These are phyloP conservation scores for Termitomyces sp. DNA, from an alignment of 768 basidiomycete genomes.

Conservation along the genomic window DNA sequence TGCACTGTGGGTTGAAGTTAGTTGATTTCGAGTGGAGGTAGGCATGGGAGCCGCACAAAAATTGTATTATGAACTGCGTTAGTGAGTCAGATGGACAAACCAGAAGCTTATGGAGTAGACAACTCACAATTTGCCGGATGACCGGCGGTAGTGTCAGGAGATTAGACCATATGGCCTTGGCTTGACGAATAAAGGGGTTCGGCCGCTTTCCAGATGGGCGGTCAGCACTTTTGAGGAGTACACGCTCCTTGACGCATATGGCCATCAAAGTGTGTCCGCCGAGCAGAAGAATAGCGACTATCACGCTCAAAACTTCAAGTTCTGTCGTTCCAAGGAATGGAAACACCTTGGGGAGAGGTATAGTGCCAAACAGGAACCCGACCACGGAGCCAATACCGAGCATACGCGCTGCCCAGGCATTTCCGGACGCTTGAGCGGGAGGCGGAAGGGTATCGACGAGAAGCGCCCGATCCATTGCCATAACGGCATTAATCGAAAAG, in stretches of 20 bases:
- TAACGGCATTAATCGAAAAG: conserved; percentile 62
- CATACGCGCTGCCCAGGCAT: conserved; percentile 97
- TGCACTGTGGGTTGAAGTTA: conserved; percentile 33
- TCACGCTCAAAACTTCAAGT: conserved; percentile 72
- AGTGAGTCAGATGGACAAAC: neutral
- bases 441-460: conserved; percentile 82
- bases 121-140: conserved; percentile 70
- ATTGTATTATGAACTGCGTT: conserved; percentile 67
- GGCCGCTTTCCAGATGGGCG: conserved; percentile 15
- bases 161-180: conserved; percentile 68
- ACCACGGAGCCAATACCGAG: conserved; percentile 77
- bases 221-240: conserved; percentile 39
- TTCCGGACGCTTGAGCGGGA: conserved; percentile 72
- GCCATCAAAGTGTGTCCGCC: conserved; percentile 60
- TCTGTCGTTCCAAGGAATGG: conserved; percentile 78
- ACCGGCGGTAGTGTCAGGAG: conserved; percentile 61
- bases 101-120: neutral
- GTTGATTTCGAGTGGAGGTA: neutral
- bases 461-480: conserved; percentile 86
- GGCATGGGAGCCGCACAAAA: conserved; percentile 51
- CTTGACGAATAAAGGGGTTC: conserved; percentile 33
- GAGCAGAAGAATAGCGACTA: conserved; percentile 67
- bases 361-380: conserved; percentile 84
- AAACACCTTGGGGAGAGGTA: conserved; percentile 64
- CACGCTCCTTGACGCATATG: conserved; percentile 62